Evolutionary conservation across 2,329 filamentous ascomycete genomes (phyloP), one percentile per base, ranked within the genome.

Genomic region (Monilinia fructigena): DNA sequence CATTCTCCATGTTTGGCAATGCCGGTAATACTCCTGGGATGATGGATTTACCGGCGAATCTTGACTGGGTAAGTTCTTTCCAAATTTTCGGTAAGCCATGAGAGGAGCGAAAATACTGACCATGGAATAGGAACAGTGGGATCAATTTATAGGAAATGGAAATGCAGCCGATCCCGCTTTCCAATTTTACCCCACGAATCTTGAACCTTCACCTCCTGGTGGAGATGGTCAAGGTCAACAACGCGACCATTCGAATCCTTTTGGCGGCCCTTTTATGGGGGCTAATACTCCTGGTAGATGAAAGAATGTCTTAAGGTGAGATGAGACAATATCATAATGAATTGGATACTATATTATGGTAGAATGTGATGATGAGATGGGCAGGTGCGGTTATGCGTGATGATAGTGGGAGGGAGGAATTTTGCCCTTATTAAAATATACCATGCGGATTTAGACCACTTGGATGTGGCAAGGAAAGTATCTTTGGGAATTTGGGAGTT

Each of bases 81-180:
- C 23, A n/a, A 23, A 65, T 50, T 1, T 48, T 8, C 45, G 20
- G 45, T 47, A n/a, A n/a, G 6, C 20, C 5, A 16, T 4, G 16
- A 16, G 18, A n/a, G 20, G 20, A 8, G 10, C 7, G 18, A 48
- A 48, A n/a, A 48, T n/a, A 14, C 50, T 56, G 18, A 64, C 26
- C 20, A 52, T 64, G 60, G 56, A 40, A 70, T 70, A 88, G 86
- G 85, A 89, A 69, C 86, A 86, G 38, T 90, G 87, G 87, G 88
- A 90, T 74, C 85, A 82, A 8, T 90, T 89, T 71, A 85, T 90
- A 58, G 87, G 45, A 48, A 48, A 84, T 63, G 81, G 84, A 7
- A 80, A 70, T 28, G 56, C 68, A 0, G 63, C 74, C 4, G 75
- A 77, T 65, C 73, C 73, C 10, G 65, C 68, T 1, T 75, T 75